Base-by-base conservation (phyloP, 1,284 basidiomycete genomes). In the Ceratobasidium sp. region DNA sequence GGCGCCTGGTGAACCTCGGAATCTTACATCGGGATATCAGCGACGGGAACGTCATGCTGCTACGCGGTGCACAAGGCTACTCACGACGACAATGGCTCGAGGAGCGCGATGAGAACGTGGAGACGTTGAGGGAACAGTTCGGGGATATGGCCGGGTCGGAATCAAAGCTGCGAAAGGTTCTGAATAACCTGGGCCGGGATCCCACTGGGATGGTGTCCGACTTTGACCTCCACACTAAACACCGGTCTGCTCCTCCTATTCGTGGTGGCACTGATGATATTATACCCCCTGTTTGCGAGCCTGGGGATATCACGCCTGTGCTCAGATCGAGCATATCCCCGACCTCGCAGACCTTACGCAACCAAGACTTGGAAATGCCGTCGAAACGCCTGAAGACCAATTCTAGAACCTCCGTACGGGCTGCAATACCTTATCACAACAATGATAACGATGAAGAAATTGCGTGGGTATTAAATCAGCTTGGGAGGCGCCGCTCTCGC, bases 11-110 rank as follows among this genome's bases (percentile, higher is more conserved):
- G 2, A 71, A 71, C 47, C 16, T 35, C 11, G 67, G 67, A 1
- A 14, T 61, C 2, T 23, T 67, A 14, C 64, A 67, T 35, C 64
- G 64, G 16, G 64, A 67, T 23, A 55, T 67, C 23, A 67, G 64
- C 18, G 64, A 67, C 21, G 64, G 64, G 3, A 67, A 67, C 26
- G 50, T 67, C 2, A 13, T 67, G 21, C n/a, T 67, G 23, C 38
- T 62, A 47, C 43, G n/a, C 14, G 43, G 47, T 7, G 41, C 43
- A 7, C 14, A 23, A 9, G 59, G 44, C 23, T 62, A 46, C 18
- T 30, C 7, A 7, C 13, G 21, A 11, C 43, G 59, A 7, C 43
- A 30, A 43, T 62, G 59, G 59, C 13, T 16, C 41, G 11, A 13
- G 11, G 41, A 21, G 2, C 35, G 30, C 41, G 21, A 26, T 26